Percentiles rank a stretch among this genome's conserved stretches.
Evolutionary conservation across 164 flowering plant species (phyloP).

Genomic region (Sedum album): DNA sequence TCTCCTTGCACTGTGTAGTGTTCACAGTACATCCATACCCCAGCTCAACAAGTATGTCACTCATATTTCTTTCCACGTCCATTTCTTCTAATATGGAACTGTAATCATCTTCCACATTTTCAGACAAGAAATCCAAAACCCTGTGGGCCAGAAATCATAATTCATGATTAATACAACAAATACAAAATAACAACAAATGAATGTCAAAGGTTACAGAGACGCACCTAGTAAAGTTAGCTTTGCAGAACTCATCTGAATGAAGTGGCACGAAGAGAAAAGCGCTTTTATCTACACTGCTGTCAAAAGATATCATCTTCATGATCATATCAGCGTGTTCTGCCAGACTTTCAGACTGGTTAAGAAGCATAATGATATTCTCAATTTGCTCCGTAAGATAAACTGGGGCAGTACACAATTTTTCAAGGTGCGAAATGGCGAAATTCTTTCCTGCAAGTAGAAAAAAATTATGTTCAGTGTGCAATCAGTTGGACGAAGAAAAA

Average conservation of each 20-base stretch:
- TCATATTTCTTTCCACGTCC: constrained; percentile 77
- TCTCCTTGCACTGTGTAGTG: constrained; percentile 66
- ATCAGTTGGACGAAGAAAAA: not conserved
- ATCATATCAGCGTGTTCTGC: constrained; percentile 72
- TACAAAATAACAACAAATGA: not conserved
- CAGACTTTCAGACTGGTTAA: constrained; percentile 59
- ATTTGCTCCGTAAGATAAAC: constrained; percentile 51
- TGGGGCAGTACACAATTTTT: constrained; percentile 45
- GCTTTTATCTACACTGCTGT: constrained; percentile 38
- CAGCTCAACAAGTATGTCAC: constrained; percentile 69
- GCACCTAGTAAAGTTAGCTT: constrained; percentile 47
- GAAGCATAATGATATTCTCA: constrained; percentile 64
- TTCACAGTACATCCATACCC: constrained; percentile 85
- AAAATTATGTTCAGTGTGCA: not conserved
- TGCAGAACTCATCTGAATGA: constrained; percentile 47
- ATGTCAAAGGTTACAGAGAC: not conserved
- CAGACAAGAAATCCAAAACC: constrained; percentile 43
- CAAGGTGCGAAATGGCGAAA: constrained; percentile 66
- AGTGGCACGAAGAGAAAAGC: constrained; percentile 49
- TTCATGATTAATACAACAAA: not conserved
- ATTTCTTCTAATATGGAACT: constrained; percentile 74
- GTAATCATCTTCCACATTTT: constrained; percentile 49
- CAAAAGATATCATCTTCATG: constrained; percentile 38
- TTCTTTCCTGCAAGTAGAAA: constrained; percentile 52
- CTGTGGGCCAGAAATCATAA: constrained; percentile 71